Percentiles rank a stretch among this genome's conserved stretches.
phyloP scores from a whole-genome alignment of 78 protist genomes.

The Dictyostelium capitatum region DNA sequence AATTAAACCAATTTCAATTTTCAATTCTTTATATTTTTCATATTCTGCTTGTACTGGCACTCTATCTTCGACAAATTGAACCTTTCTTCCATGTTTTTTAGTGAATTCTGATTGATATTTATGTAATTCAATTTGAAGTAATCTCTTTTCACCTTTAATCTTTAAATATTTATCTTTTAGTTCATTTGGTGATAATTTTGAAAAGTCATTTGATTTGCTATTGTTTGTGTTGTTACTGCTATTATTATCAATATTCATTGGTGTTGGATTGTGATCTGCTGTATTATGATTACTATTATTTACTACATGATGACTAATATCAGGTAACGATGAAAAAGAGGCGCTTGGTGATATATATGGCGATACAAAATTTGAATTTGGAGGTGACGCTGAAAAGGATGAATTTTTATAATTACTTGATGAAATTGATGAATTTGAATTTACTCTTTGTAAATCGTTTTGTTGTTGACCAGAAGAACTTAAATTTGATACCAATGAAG shows the following conservation, averaged over 20 bases:
- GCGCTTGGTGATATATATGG: slow-evolving; percentile 17
- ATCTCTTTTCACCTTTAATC: slow-evolving; percentile 42
- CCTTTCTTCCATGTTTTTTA: slow-evolving; percentile 64
- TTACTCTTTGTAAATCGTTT: not conserved
- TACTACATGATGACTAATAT: not conserved
- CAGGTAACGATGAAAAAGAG: not conserved
- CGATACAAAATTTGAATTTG: not conserved
- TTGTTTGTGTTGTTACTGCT: not conserved
- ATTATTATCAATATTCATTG: not conserved
- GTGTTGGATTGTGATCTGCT: not conserved
- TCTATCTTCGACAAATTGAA: slow-evolving; percentile 72
- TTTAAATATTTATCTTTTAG: slow-evolving; percentile 32
- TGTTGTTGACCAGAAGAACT: slow-evolving; percentile 4
- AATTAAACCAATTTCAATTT: slow-evolving; percentile 20
- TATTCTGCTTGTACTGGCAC: slow-evolving; percentile 62
- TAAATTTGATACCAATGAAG: not conserved
- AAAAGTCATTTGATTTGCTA: slow-evolving; percentile 4
- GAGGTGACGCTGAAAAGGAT: not conserved
- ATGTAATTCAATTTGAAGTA: slow-evolving; percentile 49
- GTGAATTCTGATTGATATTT: slow-evolving; percentile 67
- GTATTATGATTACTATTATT: not conserved
- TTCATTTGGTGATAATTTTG: slow-evolving; percentile 3
- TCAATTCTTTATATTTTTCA: slow-evolving; percentile 58
- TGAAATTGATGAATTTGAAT: not conserved
- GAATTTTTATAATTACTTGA: not conserved